Percentiles rank a stretch among this genome's conserved stretches.
Evolutionary conservation across 2,329 filamentous ascomycete genomes (phyloP).

Genomic region (Arthrobotrys sphaeroides): DNA sequence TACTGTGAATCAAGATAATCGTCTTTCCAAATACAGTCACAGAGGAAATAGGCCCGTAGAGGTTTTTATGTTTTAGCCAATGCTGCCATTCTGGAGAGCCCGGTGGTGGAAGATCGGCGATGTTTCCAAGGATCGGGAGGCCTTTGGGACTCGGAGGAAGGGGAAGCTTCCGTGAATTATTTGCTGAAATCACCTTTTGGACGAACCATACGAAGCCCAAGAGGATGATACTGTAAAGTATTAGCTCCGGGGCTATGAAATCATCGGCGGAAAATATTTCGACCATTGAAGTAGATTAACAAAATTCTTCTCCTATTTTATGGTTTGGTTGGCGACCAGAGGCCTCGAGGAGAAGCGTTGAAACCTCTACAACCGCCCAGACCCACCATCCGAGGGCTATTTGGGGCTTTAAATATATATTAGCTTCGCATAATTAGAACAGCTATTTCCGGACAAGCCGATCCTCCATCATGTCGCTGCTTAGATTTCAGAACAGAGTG

Average conservation of each 20-base stretch:
- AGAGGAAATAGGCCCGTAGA: slow-evolving; percentile 63
- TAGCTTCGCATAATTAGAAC: too few relatives aligned
- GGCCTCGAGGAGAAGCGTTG: too few relatives aligned
- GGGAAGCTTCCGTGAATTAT: background rate
- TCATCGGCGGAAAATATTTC: background rate
- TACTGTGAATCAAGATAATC: slow-evolving; percentile 61
- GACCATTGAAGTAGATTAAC: too few relatives aligned
- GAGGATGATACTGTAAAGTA: background rate
- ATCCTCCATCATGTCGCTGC: too few relatives aligned
- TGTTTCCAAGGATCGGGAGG: slow-evolving; percentile 60
- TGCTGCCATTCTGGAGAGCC: slow-evolving; percentile 62
- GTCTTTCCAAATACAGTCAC: slow-evolving; percentile 63
- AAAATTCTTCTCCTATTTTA: too few relatives aligned
- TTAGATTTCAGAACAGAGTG: too few relatives aligned
- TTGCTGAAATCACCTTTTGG: background rate
- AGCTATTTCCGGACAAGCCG: too few relatives aligned
- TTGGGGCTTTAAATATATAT: too few relatives aligned
- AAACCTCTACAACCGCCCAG: too few relatives aligned
- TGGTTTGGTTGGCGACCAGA: too few relatives aligned
- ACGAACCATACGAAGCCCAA: background rate
- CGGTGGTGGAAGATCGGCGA: slow-evolving; percentile 59
- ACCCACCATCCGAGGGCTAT: too few relatives aligned
- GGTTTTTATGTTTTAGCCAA: slow-evolving; percentile 61
- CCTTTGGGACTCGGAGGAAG: slow-evolving; percentile 28
- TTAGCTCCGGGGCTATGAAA: background rate